Evolutionary conservation across 2,329 filamentous ascomycete species (phyloP).

Genomic region (Tolypocladium endophyticum): DNA sequence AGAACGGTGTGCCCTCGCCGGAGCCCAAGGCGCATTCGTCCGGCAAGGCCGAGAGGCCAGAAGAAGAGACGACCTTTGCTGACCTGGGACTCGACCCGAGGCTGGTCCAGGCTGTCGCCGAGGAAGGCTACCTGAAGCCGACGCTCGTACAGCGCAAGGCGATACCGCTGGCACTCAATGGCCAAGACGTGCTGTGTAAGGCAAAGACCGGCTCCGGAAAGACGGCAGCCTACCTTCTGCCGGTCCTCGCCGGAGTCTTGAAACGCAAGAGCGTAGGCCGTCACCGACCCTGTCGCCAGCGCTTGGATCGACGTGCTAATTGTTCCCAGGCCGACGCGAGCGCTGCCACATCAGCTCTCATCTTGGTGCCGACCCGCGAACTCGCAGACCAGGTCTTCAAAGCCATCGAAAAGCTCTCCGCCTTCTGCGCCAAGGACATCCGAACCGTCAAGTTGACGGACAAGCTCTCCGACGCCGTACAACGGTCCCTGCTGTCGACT

Average conservation of each 20-base stretch:
- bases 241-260: slow-evolving; percentile 75
- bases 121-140: slow-evolving; percentile 74
- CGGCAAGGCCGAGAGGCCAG: slow-evolving; percentile 20
- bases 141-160: slow-evolving; percentile 83
- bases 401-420: slow-evolving; percentile 63
- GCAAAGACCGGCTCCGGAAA: slow-evolving; percentile 95
- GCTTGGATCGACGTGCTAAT: background rate
- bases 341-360: slow-evolving; percentile 59
- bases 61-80: slow-evolving; percentile 50
- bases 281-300: too few species aligned
- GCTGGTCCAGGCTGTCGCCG: slow-evolving; percentile 74
- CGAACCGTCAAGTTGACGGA: slow-evolving; percentile 78
- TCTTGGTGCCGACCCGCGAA: slow-evolving; percentile 90
- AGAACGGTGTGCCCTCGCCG: slow-evolving; percentile 37
- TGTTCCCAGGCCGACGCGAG: slow-evolving; percentile 34
- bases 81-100: slow-evolving; percentile 73
- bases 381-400: slow-evolving; percentile 85
- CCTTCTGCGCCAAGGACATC: slow-evolving; percentile 78
- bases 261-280: slow-evolving; percentile 57
- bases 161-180: slow-evolving; percentile 78
- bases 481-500: slow-evolving; percentile 75
- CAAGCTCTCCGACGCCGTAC: slow-evolving; percentile 81
- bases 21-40: slow-evolving; percentile 9
- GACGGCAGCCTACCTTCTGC: slow-evolving; percentile 90
- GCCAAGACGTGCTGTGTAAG: slow-evolving; percentile 82